phyloP scores from a whole-genome alignment of 257 asterid species.

The Cordia subcordata region DNA sequence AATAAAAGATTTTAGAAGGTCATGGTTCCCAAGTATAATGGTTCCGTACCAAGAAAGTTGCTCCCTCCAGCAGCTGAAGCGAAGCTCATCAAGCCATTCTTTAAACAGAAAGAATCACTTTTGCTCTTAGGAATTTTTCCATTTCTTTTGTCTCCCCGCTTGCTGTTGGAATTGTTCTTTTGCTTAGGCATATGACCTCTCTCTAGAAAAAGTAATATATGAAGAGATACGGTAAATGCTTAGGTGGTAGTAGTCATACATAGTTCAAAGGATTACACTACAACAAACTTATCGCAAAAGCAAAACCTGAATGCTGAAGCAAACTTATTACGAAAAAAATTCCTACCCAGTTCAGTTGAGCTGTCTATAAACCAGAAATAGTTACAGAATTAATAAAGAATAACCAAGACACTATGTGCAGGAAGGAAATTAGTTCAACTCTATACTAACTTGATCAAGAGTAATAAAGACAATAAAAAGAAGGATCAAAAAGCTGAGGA shows the following conservation, averaged over 20 bases:
- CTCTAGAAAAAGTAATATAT: constrained; percentile 36
- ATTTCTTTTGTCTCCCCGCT: constrained; percentile 78
- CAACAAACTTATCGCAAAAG: too few relatives aligned
- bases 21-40: neutral
- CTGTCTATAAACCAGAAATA: too few relatives aligned
- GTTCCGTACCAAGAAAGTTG: constrained; percentile 63
- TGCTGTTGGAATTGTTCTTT: constrained; percentile 43
- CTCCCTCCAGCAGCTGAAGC: constrained; percentile 67
- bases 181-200: constrained; percentile 53
- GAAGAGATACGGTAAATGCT: neutral
- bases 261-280: too few relatives aligned
- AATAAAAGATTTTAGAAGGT: neutral
- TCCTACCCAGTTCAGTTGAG: too few relatives aligned
- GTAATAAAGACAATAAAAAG: too few relatives aligned
- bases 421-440: too few relatives aligned
- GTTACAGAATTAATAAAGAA: too few relatives aligned
- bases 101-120: constrained; percentile 59
- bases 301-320: too few relatives aligned
- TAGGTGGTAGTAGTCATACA: neutral
- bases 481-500: too few relatives aligned
- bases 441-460: too few relatives aligned
- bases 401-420: too few relatives aligned
- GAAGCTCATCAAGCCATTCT: constrained; percentile 79
- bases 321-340: too few relatives aligned
- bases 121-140: constrained; percentile 57